Conservation (phyloP, 768 basidiomycete genomes). For the Mrakia frigida region DNA sequence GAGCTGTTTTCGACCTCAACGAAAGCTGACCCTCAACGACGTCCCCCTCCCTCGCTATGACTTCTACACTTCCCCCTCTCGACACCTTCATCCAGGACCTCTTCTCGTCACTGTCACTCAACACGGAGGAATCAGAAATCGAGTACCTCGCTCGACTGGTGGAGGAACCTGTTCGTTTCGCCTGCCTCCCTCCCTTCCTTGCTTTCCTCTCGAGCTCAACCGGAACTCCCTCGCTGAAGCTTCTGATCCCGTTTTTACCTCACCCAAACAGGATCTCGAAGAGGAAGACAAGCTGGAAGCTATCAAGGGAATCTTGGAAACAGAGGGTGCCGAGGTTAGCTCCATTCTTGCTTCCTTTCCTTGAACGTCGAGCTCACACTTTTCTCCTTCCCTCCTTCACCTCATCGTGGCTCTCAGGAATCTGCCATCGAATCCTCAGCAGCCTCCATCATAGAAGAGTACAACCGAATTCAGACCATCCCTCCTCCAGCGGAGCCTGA, state of each 20-base stretch:
- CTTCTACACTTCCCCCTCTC: constrained; percentile 11
- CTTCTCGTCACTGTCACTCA: background rate
- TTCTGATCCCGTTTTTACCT: background rate
- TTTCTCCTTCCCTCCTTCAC: background rate
- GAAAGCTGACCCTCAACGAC: background rate
- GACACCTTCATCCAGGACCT: constrained; percentile 21
- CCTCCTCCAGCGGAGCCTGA: constrained; percentile 18
- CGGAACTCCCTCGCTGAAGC: background rate
- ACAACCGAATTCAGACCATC: constrained; percentile 2
- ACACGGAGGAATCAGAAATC: constrained; percentile 19
- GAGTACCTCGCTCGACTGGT: constrained; percentile 29
- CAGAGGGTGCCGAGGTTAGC: constrained; percentile 27
- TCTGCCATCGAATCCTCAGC: constrained; percentile 6
- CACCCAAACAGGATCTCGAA: constrained; percentile 19
- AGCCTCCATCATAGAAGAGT: constrained; percentile 22
- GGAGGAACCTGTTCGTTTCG: constrained; percentile 22
- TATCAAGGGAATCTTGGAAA: constrained; percentile 28
- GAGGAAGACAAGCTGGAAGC: constrained; percentile 34
- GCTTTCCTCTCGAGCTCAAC: background rate
- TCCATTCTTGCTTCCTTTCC: too few species aligned
- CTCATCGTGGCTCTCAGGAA: background rate
- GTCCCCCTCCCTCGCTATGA: background rate
- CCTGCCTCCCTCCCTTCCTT: background rate
- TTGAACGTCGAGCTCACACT: constrained; percentile 6
- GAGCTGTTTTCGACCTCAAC: background rate